Percentiles rank a stretch among this genome's conserved stretches.
These are phyloP conservation scores for Polymyxa betae DNA, from an alignment of 208 protist species.

Conservation along the genomic window DNA sequence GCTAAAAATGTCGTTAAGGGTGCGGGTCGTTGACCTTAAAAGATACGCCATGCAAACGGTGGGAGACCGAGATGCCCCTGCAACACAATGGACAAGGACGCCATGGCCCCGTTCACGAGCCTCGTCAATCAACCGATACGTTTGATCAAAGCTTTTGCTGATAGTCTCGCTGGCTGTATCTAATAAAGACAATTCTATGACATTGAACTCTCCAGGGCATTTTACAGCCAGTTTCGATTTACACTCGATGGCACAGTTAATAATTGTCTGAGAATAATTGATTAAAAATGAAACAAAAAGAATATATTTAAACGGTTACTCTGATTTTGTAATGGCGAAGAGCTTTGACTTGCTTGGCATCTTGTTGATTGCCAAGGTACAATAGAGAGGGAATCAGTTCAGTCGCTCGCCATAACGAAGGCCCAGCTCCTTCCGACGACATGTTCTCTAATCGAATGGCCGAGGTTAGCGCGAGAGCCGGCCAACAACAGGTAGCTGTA, in stretches of 20 bases:
- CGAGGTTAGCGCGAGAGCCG: no score
- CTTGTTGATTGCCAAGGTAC: conserved; percentile 33
- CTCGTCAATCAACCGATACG: background rate
- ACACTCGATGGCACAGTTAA: conserved; percentile 33
- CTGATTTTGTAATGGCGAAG: background rate
- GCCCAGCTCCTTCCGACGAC: background rate
- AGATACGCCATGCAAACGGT: conserved; percentile 42
- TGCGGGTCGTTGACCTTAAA: background rate
- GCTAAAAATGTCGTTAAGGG: background rate
- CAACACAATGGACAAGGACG: conserved; percentile 46
- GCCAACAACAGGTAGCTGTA: no score
- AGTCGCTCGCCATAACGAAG: background rate
- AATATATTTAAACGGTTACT: background rate
- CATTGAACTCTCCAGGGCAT: background rate
- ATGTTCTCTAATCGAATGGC: background rate
- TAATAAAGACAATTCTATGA: background rate
- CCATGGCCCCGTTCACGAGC: background rate
- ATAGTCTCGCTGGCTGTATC: background rate
- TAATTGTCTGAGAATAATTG: background rate
- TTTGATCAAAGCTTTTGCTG: background rate
- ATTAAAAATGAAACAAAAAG: background rate
- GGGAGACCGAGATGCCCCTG: conserved; percentile 7
- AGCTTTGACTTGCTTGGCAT: background rate
- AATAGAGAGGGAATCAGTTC: background rate
- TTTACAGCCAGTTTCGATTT: background rate